phyloP scores from a whole-genome alignment of 2,329 filamentous ascomycete species.

The Lasiodiplodia theobromae region DNA sequence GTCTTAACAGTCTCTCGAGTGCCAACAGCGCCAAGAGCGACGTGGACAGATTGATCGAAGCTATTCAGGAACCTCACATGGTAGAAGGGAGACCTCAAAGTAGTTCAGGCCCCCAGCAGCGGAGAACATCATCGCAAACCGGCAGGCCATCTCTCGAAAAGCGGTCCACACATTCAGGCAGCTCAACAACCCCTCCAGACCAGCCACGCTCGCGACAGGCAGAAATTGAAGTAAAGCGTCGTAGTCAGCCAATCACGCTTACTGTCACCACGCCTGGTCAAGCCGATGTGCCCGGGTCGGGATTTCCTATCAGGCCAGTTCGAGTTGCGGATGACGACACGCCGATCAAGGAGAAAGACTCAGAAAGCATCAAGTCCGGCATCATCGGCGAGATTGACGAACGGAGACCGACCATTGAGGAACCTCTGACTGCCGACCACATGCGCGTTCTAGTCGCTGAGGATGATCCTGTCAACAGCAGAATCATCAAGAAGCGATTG shows the following conservation, averaged over 20 bases:
- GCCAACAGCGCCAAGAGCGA: conserved; percentile 62
- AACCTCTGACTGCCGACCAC: conserved; percentile 43
- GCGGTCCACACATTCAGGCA: conserved; percentile 8
- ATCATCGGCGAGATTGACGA: conserved; percentile 42
- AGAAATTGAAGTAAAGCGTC: conserved; percentile 16
- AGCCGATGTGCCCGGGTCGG: conserved; percentile 42
- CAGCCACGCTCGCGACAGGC: background rate
- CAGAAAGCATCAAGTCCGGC: conserved; percentile 32
- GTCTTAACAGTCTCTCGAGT: conserved; percentile 49
- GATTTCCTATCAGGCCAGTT: conserved; percentile 53
- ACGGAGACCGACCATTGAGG: conserved; percentile 32
- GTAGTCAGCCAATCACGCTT: conserved; percentile 49
- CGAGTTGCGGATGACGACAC: conserved; percentile 54
- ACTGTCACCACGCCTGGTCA: conserved; percentile 24
- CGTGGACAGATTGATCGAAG: conserved; percentile 74
- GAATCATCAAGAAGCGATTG: conserved; percentile 78
- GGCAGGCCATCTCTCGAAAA: conserved; percentile 11
- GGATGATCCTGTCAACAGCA: conserved; percentile 87
- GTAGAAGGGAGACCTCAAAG: conserved; percentile 37
- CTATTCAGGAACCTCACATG: conserved; percentile 67
- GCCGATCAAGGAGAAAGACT: background rate
- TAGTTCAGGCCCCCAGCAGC: background rate
- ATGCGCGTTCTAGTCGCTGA: conserved; percentile 80
- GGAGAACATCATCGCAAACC: background rate
- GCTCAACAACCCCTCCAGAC: background rate